These are phyloP conservation scores for Leavenworthia alabamica DNA, from an alignment of 345 rosid genomes.

Conservation along the genomic window DNA sequence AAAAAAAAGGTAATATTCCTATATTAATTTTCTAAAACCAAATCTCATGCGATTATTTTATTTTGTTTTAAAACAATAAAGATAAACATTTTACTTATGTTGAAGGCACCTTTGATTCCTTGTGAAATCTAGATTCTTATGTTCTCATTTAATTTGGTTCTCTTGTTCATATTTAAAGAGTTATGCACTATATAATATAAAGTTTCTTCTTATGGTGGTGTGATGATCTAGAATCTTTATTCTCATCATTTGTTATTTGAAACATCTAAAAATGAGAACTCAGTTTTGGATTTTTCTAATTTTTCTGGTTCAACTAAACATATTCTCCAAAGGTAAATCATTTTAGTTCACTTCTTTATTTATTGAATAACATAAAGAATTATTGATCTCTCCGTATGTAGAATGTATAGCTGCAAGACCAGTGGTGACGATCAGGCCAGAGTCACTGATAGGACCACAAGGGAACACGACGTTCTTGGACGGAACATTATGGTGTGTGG, in stretches of 20 bases:
- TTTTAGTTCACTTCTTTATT: background rate
- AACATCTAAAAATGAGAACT: constrained; percentile 17
- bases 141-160: constrained; percentile 13
- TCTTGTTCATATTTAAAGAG: background rate
- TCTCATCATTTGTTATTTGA: background rate
- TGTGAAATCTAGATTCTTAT: constrained; percentile 17
- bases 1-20: constrained; percentile 2
- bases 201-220: constrained; percentile 7
- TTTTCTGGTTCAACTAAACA: constrained; percentile 5
- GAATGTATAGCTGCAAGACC: constrained; percentile 13
- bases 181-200: background rate
- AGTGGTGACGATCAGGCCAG: constrained; percentile 36
- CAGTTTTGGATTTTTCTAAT: constrained; percentile 4
- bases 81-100: constrained; percentile 9
- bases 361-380: background rate
- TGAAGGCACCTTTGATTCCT: constrained; percentile 35
- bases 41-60: background rate
- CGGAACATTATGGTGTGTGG: constrained; percentile 83
- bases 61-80: background rate
- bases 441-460: constrained; percentile 54
- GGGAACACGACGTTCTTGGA: constrained; percentile 84
- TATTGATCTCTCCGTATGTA: background rate
- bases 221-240: constrained; percentile 9
- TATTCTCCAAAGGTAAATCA: constrained; percentile 16
- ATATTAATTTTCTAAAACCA: background rate